Conservation (phyloP, 2,329 filamentous ascomycete species). For the Alternaria sp. region DNA sequence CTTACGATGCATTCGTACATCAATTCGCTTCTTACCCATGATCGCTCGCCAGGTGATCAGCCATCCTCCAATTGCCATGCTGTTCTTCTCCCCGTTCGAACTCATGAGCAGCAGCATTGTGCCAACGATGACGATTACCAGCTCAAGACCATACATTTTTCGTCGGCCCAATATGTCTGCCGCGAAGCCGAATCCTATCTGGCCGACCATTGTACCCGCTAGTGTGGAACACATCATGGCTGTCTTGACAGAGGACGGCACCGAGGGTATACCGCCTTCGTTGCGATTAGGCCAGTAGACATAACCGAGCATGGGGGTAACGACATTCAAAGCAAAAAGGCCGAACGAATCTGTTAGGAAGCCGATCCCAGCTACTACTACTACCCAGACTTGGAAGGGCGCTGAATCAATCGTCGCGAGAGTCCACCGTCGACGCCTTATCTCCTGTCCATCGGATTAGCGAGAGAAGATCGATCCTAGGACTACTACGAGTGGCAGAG, state of each 20-base stretch:
- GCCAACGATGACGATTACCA: conserved; percentile 50
- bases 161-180: conserved; percentile 48
- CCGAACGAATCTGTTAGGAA: conserved; percentile 51
- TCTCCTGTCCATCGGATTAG: conserved; percentile 14
- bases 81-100: conserved; percentile 42
- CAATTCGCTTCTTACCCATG: conserved; percentile 38
- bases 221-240: conserved; percentile 50
- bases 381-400: conserved; percentile 45
- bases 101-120: conserved; percentile 49
- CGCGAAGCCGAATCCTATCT: conserved; percentile 48
- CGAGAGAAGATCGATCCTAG: background rate
- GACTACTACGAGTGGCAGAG: background rate
- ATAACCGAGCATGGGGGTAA: conserved; percentile 49
- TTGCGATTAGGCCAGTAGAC: conserved; percentile 46
- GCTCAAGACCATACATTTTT: conserved; percentile 50
- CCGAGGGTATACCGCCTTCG: conserved; percentile 26
- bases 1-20: background rate
- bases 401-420: conserved; percentile 43
- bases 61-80: conserved; percentile 49
- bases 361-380: conserved; percentile 49
- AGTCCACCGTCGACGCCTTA: conserved; percentile 40
- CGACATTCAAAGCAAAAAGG: conserved; percentile 49
- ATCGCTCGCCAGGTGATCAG: conserved; percentile 49
- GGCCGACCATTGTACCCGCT: conserved; percentile 48
- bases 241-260: conserved; percentile 41